Evolutionary conservation across 2,329 filamentous ascomycete species (phyloP), one percentile per base, ranked within the genome.

Genomic region (Scedosporium aurantiacum): DNA sequence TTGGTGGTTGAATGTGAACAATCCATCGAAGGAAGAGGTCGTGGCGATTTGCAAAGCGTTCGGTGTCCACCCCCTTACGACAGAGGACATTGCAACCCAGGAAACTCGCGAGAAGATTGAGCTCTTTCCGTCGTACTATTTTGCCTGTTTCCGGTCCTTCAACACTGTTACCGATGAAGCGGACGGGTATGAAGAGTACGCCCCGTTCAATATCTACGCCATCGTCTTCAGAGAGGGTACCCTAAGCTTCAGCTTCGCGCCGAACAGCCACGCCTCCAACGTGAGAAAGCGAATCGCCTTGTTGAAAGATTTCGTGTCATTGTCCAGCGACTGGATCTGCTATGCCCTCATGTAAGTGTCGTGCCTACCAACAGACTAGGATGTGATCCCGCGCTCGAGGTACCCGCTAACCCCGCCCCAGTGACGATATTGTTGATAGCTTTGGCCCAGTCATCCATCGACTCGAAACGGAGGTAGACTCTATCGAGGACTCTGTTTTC

Each of bases 31-130:
- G 69, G 91, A 93, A 63, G 94, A 97, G 72, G 86, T 96, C 21
- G 85, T 87, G 52, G 87, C 87, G 32, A 87, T 99, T 64, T 96
- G 91, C 78, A 91, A 92, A 70, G 92, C 94, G 4, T 99, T 99
- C 73, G 91, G 91, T 14, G 89, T 99, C 61, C 94, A 99, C 74
- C 93, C 93, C 40, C 78, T 99, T 73, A 99, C 94, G 0, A 90
- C 93, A 45, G 94, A 99, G 74, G 94, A 99, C 78, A 97, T 99
- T 67, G 87, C 88, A 63, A 96, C 90, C 0, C 91, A 97, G 71
- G 94, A 99, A 75, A 89, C 92, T 10, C 91, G 94, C 52, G 94
- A 99, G 76, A 99, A 99, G 79, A 96, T 99, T 61, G 94, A 99
- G 74, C 82, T 99, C 25, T 99, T 99, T 76, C 89, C 90, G 25